Evolutionary conservation across 129 eudicot genomes (phyloP).

Genomic region (Helianthus annuus): DNA sequence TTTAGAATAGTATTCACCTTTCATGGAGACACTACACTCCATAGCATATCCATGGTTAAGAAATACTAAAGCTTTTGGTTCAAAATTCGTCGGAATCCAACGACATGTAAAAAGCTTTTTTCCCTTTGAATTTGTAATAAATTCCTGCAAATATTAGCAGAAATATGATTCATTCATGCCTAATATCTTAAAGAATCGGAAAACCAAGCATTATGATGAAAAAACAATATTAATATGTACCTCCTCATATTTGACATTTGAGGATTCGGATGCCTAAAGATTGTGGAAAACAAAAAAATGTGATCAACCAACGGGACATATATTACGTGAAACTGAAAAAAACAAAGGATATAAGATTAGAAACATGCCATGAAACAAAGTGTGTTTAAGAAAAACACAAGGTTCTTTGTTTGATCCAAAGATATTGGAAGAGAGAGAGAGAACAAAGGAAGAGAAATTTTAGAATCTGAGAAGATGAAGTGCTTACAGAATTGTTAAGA

Average conservation of each 20-base stretch:
- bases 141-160: constrained; percentile 41
- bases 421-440: no score
- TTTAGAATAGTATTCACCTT: constrained; percentile 39
- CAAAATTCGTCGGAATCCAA: constrained; percentile 56
- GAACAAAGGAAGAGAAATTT: no score
- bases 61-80: constrained; percentile 82
- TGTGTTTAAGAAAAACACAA: not conserved
- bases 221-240: constrained; percentile 7
- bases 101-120: constrained; percentile 73
- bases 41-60: constrained; percentile 94
- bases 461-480: no score
- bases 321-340: constrained; percentile 14
- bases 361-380: constrained; percentile 30
- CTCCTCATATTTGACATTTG: constrained; percentile 55
- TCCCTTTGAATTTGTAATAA: constrained; percentile 53
- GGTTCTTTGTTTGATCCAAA: no score
- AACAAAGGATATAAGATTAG: not conserved
- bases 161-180: not conserved
- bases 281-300: constrained; percentile 17
- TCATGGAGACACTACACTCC: constrained; percentile 92
- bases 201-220: constrained; percentile 10
- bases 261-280: constrained; percentile 27
- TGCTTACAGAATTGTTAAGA: no score
- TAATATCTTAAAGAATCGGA: not conserved
- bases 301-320: constrained; percentile 14